A percentile compares a stretch with the other conserved stretches of the same genome.
Conservation (phyloP, 805 yeast species). For the Metschnikowia chrysomelidarum region DNA sequence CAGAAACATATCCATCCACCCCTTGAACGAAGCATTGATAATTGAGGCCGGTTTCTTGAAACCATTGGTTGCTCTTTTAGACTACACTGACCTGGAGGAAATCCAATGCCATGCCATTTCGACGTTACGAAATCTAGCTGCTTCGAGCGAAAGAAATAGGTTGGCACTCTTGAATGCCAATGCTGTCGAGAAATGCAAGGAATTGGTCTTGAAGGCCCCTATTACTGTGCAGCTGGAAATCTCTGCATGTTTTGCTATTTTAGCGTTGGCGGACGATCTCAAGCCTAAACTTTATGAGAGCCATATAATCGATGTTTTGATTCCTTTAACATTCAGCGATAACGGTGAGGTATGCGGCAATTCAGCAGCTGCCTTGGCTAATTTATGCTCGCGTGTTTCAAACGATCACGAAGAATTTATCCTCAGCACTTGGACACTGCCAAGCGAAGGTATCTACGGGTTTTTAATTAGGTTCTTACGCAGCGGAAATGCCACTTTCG, state of each 20-base stretch:
- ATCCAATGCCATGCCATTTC: conserved; percentile 98
- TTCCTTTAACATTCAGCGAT: conserved; percentile 84
- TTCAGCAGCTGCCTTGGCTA: conserved; percentile 97
- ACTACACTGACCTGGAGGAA: conserved; percentile 86
- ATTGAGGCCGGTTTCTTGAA: conserved; percentile 95
- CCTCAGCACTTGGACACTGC: conserved; percentile 71
- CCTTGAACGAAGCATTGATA: conserved; percentile 90
- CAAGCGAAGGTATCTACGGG: conserved; percentile 82
- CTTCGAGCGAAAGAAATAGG: conserved; percentile 90
- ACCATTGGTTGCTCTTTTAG: conserved; percentile 83
- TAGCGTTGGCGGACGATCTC: conserved; percentile 93
- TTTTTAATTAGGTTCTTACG: conserved; percentile 78
- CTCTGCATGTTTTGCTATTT: conserved; percentile 94
- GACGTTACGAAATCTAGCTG: conserved; percentile 92
- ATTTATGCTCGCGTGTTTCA: conserved; percentile 82
- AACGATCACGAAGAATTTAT: conserved; percentile 74
- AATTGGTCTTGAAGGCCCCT: conserved; percentile 81
- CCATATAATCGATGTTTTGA: conserved; percentile 81
- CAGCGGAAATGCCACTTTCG: conserved; percentile 88
- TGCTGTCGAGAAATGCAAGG: conserved; percentile 90
- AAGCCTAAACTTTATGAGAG: conserved; percentile 79
- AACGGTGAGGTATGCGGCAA: conserved; percentile 97
- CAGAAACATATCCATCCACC: conserved; percentile 94
- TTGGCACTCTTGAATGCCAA: conserved; percentile 91
- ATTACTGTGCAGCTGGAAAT: conserved; percentile 93